Evolutionary conservation across 1,284 basidiomycete species (phyloP), one percentile per base, ranked within the genome.

Genomic region (Rugosomyces carneus): DNA sequence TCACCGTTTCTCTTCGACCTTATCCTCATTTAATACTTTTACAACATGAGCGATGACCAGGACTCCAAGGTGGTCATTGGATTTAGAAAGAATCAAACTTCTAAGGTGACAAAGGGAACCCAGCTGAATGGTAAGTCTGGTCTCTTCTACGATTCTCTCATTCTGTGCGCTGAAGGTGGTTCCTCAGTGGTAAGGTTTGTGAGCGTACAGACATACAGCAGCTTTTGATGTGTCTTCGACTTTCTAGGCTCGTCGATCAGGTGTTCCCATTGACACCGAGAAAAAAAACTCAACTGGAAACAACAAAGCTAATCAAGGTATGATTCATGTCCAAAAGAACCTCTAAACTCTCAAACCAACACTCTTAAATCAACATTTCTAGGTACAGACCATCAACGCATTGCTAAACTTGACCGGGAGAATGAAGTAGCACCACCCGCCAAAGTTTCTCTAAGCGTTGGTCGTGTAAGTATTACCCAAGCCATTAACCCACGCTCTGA

Each of bases 361-460:
- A n/a, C n/a, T n/a, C n/a, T n/a, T n/a, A 7, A 8, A 19, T 16
- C 11, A 11, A 19, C 11, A 23, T 24, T 47, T 42, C 35, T 29
- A 89, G 90, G 88, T 37, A 89, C 90, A 53, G 93, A 97, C 70
- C 92, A 96, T 70, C 90, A 93, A 65, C 81, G 81, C 51, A 93
- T 95, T 63, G 93, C 89, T 29, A 94, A 94, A 64, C 83, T 96
- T 37, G 93, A 94, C 68, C 81, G 89, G 47, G 91, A 96, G 59
- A 96, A 98, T 68, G 95, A 97, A 60, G 94, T 97, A 18, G 90
- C 93, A 7, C 93, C 96, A 6, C 96, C 95, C 37, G 63, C 87
- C 53, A 96, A 94, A 68, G 75, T 99, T 54, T 71, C 76, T 2
- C 74, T 84, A 24, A 75, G 75, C 31, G 89, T 94, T 48, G 93